A percentile compares a stretch with the other conserved stretches of the same genome.
phyloP scores from a whole-genome alignment of 441 rosid genomes.

The Geranium incanum region DNA sequence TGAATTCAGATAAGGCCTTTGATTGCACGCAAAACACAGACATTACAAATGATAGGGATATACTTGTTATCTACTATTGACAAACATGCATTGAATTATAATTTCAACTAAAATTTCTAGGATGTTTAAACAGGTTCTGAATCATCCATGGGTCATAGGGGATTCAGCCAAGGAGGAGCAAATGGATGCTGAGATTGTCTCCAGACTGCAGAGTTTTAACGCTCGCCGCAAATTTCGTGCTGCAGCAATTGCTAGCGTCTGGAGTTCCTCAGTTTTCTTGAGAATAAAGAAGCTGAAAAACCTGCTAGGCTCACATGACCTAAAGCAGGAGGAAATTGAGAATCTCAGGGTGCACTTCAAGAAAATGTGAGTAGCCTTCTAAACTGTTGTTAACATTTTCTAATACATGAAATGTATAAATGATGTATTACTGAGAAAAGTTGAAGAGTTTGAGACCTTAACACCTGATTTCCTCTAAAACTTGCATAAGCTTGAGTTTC shows the following conservation, averaged over 20 bases:
- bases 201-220: constrained; percentile 49
- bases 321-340: constrained; percentile 45
- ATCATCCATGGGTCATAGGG: constrained; percentile 65
- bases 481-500: background rate
- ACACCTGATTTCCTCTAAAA: constrained; percentile 8
- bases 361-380: constrained; percentile 35
- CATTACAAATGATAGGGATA: background rate
- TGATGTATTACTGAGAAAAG: background rate
- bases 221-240: constrained; percentile 62
- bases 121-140: constrained; percentile 36
- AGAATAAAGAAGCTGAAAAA: constrained; percentile 56
- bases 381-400: background rate
- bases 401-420: background rate
- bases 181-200: constrained; percentile 60
- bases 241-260: constrained; percentile 62
- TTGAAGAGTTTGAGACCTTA: background rate
- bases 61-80: background rate
- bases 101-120: background rate
- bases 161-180: constrained; percentile 56
- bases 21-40: background rate
- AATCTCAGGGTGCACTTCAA: constrained; percentile 43
- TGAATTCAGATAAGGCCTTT: background rate
- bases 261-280: constrained; percentile 50
- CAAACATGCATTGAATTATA: background rate
- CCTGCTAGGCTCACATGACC: constrained; percentile 52